Base-by-base conservation (phyloP, 2,329 filamentous ascomycete genomes). In the Tricladium varicosporioides region DNA sequence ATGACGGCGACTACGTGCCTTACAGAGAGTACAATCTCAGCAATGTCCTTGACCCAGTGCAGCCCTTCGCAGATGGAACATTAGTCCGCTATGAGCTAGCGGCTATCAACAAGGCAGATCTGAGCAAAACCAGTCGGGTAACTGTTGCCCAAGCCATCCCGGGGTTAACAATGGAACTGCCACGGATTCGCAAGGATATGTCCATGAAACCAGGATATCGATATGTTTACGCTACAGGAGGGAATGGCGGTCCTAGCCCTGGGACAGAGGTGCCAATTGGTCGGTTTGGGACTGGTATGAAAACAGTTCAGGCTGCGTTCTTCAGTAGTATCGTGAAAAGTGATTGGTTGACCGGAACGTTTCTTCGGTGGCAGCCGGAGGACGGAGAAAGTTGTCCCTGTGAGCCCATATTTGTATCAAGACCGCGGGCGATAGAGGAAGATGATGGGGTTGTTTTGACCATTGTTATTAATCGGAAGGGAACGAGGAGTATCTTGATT, bases 281-380 rank as follows among this genome's bases (percentile, higher is more conserved):
- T 65, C 81, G 84, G 27, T 89, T 81, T 67, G 77, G 83, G 11
- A 89, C 88, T 67, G 78, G 79, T 50, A 66, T 78, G 1, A 81
- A 79, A 59, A 78, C 80, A 7, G 83, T 85, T 1, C 76, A 79
- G 47, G 84, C 80, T 44, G 82, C 83, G 0, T 74, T 89, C 44
- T 73, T 84, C 51, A 87, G 90, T 62, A 78, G 77, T 0, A 74
- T 90, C 32, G 78, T 79, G 63, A 91, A 90, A 71, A 86, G 83
- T 15, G 86, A 91, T 66, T 75, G 82, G 5, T 63, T 72, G 9
- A 85, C 80, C 0, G 73, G 79, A 9, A 75, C 76, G 27, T 74
- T 76, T 0, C 59, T 80, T 2, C 74, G 80, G 58, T 91, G 87
- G 87, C 33, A 51, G 48, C 53, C 53, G 22, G 76, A 80, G 14